phyloP scores from a whole-genome alignment of 805 yeast genomes.

The Debaryomyces castellii region DNA sequence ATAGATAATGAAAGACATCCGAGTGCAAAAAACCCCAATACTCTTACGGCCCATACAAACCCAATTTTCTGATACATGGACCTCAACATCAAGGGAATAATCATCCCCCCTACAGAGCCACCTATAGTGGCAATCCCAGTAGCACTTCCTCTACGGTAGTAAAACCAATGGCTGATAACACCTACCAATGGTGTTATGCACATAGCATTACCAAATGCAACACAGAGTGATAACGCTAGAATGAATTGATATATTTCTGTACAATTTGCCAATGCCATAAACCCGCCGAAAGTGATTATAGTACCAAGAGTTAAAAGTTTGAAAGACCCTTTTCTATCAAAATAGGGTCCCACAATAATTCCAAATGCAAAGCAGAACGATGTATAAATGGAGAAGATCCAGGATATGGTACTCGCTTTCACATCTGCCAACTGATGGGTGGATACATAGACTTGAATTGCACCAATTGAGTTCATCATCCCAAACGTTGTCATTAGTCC shows the following conservation, averaged over 20 bases:
- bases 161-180: conserved; percentile 67
- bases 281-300: conserved; percentile 42
- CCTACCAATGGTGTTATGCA: conserved; percentile 61
- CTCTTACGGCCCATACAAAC: conserved; percentile 29
- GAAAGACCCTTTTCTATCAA: conserved; percentile 60
- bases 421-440: conserved; percentile 32
- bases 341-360: conserved; percentile 53
- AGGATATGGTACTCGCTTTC: conserved; percentile 31
- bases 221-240: conserved; percentile 41
- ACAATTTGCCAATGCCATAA: conserved; percentile 56
- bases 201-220: conserved; percentile 60
- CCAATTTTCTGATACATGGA: conserved; percentile 26
- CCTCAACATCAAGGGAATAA: conserved; percentile 26
- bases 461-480: conserved; percentile 36
- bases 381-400: conserved; percentile 41
- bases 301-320: conserved; percentile 47
- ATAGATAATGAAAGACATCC: conserved; percentile 22
- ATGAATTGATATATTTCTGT: conserved; percentile 57
- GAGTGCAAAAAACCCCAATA: conserved; percentile 22
- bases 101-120: conserved; percentile 32
- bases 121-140: conserved; percentile 29
- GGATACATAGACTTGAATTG: conserved; percentile 38
- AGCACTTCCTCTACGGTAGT: conserved; percentile 51
- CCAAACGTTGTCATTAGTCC: conserved; percentile 29
- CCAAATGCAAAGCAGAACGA: conserved; percentile 28